A percentile compares a stretch with the other conserved stretches of the same genome.
Evolutionary conservation across 176 grass and related monocot species (phyloP).

Genomic region (Zoysia pacifica): DNA sequence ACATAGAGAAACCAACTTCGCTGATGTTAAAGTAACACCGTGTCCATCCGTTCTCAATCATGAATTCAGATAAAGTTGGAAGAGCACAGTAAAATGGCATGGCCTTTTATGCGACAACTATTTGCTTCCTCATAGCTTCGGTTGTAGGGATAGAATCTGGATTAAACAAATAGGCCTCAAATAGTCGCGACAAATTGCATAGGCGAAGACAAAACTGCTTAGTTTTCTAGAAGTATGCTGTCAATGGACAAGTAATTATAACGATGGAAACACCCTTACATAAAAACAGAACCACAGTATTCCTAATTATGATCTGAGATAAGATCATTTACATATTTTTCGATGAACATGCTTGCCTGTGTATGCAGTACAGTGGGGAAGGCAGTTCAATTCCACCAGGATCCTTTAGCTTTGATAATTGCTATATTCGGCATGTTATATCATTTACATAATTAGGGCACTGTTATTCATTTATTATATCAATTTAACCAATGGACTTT

Average conservation of each 20-base stretch:
- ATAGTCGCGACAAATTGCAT: constrained; percentile 15
- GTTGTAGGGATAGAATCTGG: constrained; percentile 83
- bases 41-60: constrained; percentile 93
- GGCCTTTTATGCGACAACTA: constrained; percentile 79
- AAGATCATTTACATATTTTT: neutral
- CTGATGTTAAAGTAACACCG: constrained; percentile 61
- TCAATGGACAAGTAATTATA: neutral
- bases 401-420: no score
- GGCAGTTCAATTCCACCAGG: no score
- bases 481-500: neutral
- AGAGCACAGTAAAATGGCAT: constrained; percentile 84
- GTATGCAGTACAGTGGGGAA: no score
- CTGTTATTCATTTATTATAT: neutral
- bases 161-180: constrained; percentile 12
- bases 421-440: no score
- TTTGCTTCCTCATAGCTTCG: constrained; percentile 89
- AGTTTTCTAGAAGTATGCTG: neutral
- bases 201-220: constrained; percentile 4
- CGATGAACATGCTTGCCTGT: neutral
- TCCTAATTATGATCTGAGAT: constrained; percentile 6
- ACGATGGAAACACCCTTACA: neutral
- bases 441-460: neutral
- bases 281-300: neutral
- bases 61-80: constrained; percentile 78
- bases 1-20: constrained; percentile 71